Conservation (phyloP, 805 yeast genomes). For the Saccharomycopsis synnaedendra region DNA sequence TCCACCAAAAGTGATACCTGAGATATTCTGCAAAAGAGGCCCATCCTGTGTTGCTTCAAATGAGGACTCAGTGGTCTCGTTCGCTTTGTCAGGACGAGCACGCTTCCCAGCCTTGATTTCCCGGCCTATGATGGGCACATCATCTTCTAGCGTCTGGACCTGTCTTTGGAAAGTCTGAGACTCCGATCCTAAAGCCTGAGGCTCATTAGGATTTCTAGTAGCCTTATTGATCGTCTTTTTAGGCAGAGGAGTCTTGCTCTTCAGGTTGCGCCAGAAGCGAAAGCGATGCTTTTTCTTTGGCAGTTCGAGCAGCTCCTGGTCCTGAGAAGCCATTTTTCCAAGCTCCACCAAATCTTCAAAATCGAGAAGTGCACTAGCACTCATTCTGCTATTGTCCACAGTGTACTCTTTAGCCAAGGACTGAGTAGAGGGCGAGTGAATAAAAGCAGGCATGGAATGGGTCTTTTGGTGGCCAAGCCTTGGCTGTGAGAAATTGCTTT, state of each 20-base stretch:
- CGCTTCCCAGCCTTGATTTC: background rate
- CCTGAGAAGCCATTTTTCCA: background rate
- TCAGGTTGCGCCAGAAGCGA: slow-evolving; percentile 9
- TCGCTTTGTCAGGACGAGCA: background rate
- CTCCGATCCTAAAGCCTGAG: too few species aligned
- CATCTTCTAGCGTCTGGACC: background rate
- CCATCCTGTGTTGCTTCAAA: background rate
- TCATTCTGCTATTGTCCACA: background rate
- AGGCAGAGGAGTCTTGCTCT: background rate
- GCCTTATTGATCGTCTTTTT: background rate
- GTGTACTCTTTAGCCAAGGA: background rate
- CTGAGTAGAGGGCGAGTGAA: background rate
- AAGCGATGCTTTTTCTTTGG: slow-evolving; percentile 9
- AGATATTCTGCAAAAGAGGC: background rate
- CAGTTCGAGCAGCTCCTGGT: background rate
- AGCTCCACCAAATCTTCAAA: slow-evolving; percentile 4
- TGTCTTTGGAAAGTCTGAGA: too few species aligned
- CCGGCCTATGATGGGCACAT: background rate
- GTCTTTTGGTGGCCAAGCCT: background rate
- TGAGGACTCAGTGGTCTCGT: background rate
- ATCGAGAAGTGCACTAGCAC: slow-evolving; percentile 7
- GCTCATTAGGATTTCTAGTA: background rate
- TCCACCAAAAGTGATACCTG: too few species aligned
- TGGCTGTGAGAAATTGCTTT: background rate
- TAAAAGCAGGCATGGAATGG: background rate